phyloP scores from a whole-genome alignment of 139 green algal genomes.

The Dunaliella sp. region DNA sequence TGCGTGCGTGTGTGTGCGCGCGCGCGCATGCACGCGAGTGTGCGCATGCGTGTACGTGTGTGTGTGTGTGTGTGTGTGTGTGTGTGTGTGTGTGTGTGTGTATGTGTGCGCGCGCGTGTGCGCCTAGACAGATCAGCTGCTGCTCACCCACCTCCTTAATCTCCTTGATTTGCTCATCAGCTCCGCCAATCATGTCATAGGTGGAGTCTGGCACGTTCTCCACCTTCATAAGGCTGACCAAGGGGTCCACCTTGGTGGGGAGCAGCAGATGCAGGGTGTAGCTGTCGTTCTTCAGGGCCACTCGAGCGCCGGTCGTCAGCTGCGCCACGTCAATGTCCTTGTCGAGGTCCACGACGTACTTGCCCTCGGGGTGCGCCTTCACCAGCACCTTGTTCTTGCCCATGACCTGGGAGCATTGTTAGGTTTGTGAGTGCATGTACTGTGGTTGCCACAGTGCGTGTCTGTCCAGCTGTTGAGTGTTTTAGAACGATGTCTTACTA shows the following conservation, averaged over 20 bases:
- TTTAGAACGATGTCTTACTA: too few relatives aligned
- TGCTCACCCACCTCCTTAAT: conserved; percentile 92
- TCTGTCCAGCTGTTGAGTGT: too few relatives aligned
- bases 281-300: conserved; percentile 96
- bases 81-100: not conserved
- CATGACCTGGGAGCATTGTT: conserved; percentile 82
- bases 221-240: conserved; percentile 94
- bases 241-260: conserved; percentile 85
- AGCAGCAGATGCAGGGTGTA: conserved; percentile 96
- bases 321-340: conserved; percentile 85
- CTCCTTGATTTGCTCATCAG: conserved; percentile 99
- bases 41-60: not conserved
- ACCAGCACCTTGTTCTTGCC: conserved; percentile 99
- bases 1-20: not conserved
- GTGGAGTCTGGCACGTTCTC: conserved; percentile 99
- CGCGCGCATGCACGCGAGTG: not conserved
- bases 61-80: not conserved
- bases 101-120: not conserved
- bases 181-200: conserved; percentile 99
- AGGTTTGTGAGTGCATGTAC: too few relatives aligned
- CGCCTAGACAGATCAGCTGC: too few relatives aligned
- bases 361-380: conserved; percentile 98
- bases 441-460: too few relatives aligned
- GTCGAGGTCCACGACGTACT: conserved; percentile 98
- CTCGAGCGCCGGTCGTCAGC: conserved; percentile 74